phyloP scores from a whole-genome alignment of 257 asterid genomes.

The Solanum peruvianum region DNA sequence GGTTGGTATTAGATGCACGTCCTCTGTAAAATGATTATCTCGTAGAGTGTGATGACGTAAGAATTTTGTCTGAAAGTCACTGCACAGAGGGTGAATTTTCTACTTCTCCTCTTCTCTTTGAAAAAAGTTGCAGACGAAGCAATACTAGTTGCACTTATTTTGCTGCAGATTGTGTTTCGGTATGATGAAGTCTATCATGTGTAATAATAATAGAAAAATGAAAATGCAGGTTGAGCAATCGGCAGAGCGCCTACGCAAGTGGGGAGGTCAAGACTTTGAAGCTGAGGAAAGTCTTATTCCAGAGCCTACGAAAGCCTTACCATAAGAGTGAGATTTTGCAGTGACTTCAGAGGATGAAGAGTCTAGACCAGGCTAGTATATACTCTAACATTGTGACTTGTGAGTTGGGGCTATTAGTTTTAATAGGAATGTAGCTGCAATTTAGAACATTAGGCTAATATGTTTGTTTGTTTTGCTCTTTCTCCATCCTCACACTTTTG shows the following conservation, averaged over 20 bases:
- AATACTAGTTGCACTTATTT: background rate
- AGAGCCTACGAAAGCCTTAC: background rate
- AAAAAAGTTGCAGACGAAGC: background rate
- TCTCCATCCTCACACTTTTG: background rate
- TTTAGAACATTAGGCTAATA: background rate
- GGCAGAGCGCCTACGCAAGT: conserved; percentile 41
- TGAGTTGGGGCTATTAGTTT: background rate
- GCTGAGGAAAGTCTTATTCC: background rate
- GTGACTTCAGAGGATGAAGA: background rate
- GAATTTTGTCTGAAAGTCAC: background rate
- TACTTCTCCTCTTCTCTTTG: background rate
- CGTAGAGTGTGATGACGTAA: no score
- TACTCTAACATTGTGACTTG: background rate
- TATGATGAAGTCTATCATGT: background rate
- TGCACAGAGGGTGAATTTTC: background rate
- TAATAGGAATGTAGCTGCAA: background rate
- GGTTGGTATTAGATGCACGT: background rate
- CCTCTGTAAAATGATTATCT: background rate
- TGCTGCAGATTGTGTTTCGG: background rate
- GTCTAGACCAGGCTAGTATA: background rate
- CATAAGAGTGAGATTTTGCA: background rate
- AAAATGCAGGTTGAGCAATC: conserved; percentile 46
- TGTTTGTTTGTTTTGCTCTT: background rate
- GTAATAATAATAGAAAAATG: background rate
- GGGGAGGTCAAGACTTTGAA: conserved; percentile 47